Percentiles rank a stretch among this genome's conserved stretches.
These are phyloP conservation scores for Dryas drummondii DNA, from an alignment of 306 rosid species.

Conservation along the genomic window DNA sequence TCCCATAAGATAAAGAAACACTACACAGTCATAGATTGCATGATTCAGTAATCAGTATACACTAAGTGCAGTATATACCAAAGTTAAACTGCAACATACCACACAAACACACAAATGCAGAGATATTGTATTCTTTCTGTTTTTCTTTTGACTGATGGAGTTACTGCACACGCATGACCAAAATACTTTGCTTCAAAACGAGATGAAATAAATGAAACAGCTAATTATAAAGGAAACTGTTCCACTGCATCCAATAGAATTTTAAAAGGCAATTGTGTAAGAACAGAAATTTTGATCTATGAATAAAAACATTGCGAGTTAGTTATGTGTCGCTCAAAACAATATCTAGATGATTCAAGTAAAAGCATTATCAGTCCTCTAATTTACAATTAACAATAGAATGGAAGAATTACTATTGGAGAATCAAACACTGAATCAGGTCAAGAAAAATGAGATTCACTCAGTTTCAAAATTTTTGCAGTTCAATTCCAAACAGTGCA, in stretches of 20 bases:
- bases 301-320: background rate
- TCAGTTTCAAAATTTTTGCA: background rate
- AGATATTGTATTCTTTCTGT: background rate
- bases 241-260: background rate
- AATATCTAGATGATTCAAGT: background rate
- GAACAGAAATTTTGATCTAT: background rate
- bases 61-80: background rate
- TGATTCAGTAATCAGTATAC: background rate
- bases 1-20: background rate
- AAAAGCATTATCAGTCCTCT: background rate
- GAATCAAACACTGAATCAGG: constrained; percentile 4
- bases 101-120: background rate
- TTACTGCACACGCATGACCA: background rate
- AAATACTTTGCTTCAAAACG: background rate
- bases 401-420: background rate
- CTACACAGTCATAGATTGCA: background rate
- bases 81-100: background rate
- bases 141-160: background rate
- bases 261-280: background rate
- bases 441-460: background rate
- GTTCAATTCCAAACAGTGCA: background rate
- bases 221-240: background rate
- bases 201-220: background rate
- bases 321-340: background rate
- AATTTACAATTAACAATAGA: background rate